A percentile compares a stretch with the other conserved stretches of the same genome.
Evolutionary conservation across 129 eudicot species (phyloP).

Genomic region (Pulicaria dysenterica): DNA sequence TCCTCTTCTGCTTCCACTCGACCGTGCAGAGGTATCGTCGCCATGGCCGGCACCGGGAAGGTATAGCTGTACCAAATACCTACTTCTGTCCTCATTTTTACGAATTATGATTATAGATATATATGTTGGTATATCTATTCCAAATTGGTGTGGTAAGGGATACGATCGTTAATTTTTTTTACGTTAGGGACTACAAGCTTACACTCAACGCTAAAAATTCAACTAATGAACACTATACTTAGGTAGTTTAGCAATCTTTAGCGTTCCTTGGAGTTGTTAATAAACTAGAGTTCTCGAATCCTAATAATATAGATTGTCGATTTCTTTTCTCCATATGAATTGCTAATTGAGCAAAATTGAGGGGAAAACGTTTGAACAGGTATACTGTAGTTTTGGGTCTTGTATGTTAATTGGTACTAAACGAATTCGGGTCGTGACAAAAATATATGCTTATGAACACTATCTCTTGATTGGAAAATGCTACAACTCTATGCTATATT

Average conservation of each 20-base stretch:
- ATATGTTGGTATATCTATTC: background rate
- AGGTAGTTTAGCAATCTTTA: background rate
- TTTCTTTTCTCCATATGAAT: background rate
- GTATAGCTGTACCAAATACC: conserved; percentile 26
- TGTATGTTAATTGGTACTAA: background rate
- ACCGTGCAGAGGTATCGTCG: conserved; percentile 58
- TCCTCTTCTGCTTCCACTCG: conserved; percentile 46
- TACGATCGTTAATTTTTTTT: background rate
- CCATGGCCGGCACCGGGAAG: conserved; percentile 98
- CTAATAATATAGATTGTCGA: background rate
- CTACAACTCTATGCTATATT: background rate
- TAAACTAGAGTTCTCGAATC: background rate
- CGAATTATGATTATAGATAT: background rate
- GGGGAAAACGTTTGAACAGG: background rate
- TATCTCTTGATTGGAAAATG: background rate
- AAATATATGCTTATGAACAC: background rate
- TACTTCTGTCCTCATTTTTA: background rate
- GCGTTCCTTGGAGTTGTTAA: background rate
- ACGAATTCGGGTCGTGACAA: background rate
- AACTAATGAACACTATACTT: background rate
- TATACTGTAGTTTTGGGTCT: background rate
- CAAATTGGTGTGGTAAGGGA: background rate
- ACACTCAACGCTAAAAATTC: background rate
- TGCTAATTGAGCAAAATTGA: background rate
- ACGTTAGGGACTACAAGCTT: background rate